phyloP scores from a whole-genome alignment of 305 asterid genomes.

The Euphrasia arctica region DNA sequence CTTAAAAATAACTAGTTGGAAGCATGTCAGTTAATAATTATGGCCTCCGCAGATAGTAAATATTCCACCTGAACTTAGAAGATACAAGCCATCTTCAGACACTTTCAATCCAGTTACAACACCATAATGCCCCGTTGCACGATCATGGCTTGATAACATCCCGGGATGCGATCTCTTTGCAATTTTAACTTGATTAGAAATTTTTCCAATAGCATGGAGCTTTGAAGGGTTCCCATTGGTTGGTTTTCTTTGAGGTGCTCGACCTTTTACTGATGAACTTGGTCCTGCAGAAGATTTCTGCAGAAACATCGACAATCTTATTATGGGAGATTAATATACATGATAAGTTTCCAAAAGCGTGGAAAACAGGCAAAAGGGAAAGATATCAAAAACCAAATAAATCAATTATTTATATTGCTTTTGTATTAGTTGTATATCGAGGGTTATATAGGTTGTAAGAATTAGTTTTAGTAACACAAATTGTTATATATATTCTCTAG shows the following conservation, averaged over 20 bases:
- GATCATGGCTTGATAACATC: conserved; percentile 81
- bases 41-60: conserved; percentile 22
- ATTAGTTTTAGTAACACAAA: background rate
- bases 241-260: conserved; percentile 55
- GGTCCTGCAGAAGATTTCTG: conserved; percentile 63
- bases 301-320: conserved; percentile 26
- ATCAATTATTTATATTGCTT: too few relatives aligned
- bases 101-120: conserved; percentile 80
- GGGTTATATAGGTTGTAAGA: too few relatives aligned
- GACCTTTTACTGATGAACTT: conserved; percentile 46
- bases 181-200: conserved; percentile 53
- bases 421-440: too few relatives aligned
- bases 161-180: conserved; percentile 92
- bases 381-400: background rate
- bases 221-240: conserved; percentile 48
- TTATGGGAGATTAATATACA: conserved; percentile 8
- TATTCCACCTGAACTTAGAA: conserved; percentile 84
- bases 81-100: conserved; percentile 93
- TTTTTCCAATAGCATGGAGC: conserved; percentile 37
- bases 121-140: conserved; percentile 95
- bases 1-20: conserved; percentile 12
- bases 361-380: conserved; percentile 5
- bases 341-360: conserved; percentile 11
- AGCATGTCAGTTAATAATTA: conserved; percentile 8
- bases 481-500: too few relatives aligned